These are phyloP conservation scores for Pleurotus djamor DNA, from an alignment of 768 basidiomycete genomes.

Conservation along the genomic window DNA sequence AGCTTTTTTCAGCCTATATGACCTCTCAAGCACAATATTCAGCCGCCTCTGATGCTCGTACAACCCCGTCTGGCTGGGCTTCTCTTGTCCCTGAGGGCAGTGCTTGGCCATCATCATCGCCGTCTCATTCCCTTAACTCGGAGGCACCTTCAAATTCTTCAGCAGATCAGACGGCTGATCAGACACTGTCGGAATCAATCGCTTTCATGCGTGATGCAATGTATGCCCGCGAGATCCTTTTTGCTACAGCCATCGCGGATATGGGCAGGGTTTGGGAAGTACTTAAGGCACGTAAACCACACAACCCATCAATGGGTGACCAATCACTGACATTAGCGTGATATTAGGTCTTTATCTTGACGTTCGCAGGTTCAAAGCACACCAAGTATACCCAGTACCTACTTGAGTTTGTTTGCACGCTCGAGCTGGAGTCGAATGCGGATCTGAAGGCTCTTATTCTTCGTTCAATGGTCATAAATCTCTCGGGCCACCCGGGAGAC, in stretches of 20 bases:
- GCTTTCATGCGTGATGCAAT: conserved; percentile 19
- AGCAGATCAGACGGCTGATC: conserved; percentile 13
- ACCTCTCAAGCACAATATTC: too few species aligned
- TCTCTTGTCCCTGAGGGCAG: not conserved
- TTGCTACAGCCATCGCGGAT: conserved; percentile 26
- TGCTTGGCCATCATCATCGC: not conserved
- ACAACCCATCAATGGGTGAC: not conserved
- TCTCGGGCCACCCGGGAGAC: conserved; percentile 18
- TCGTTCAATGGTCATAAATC: conserved; percentile 26
- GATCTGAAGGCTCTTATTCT: conserved; percentile 19
- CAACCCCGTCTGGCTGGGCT: too few species aligned
- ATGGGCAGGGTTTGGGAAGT: conserved; percentile 27
- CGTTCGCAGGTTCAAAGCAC: conserved; percentile 29
- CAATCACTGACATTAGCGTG: not conserved
- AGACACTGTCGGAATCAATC: conserved; percentile 21
- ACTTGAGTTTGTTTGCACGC: conserved; percentile 23
- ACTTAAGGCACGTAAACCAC: conserved; percentile 20
- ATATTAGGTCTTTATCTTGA: conserved; percentile 26
- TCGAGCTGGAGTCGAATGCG: conserved; percentile 26
- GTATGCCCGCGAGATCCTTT: conserved; percentile 22
- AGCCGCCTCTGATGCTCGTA: too few species aligned
- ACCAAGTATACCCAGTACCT: conserved; percentile 27
- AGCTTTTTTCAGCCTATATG: too few species aligned
- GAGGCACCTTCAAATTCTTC: not conserved
- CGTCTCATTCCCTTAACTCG: not conserved